Percentiles rank a stretch among this genome's conserved stretches.
These are phyloP conservation scores for Bruguiera parviflora DNA, from an alignment of 345 rosid species.

Conservation along the genomic window DNA sequence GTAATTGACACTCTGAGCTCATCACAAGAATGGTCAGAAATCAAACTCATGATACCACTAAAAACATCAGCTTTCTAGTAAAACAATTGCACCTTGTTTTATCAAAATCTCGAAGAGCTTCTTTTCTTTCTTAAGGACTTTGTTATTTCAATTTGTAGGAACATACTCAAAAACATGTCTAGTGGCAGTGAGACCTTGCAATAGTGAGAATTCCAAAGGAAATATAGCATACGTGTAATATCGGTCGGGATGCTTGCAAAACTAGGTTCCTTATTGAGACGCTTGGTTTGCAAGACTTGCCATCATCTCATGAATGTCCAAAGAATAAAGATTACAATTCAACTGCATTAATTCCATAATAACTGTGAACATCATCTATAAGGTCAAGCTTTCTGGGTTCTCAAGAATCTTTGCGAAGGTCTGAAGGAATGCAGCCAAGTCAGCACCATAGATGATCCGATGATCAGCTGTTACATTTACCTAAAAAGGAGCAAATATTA, in stretches of 20 bases:
- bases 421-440: slow-evolving; percentile 88
- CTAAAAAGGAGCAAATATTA: slow-evolving; percentile 36
- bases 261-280: slow-evolving; percentile 13
- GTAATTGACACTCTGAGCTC: too few relatives aligned
- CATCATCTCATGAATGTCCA: slow-evolving; percentile 6
- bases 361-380: slow-evolving; percentile 36
- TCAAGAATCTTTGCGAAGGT: slow-evolving; percentile 88
- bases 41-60: not conserved
- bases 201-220: slow-evolving; percentile 17
- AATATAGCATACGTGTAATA: slow-evolving; percentile 16
- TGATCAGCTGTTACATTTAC: slow-evolving; percentile 99
- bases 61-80: not conserved
- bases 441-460: slow-evolving; percentile 89
- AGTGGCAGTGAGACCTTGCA: slow-evolving; percentile 8
- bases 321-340: slow-evolving; percentile 6
- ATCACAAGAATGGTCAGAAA: too few relatives aligned
- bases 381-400: slow-evolving; percentile 81
- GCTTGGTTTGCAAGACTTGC: slow-evolving; percentile 12
- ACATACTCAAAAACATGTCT: slow-evolving; percentile 6
- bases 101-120: not conserved
- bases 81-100: not conserved
- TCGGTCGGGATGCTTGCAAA: slow-evolving; percentile 14
- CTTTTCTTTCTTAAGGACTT: not conserved
- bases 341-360: slow-evolving; percentile 12
- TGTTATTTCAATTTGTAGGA: slow-evolving; percentile 17